Evolutionary conservation across 2,329 filamentous ascomycete genomes (phyloP).

Genomic region (Xylaria sp.): DNA sequence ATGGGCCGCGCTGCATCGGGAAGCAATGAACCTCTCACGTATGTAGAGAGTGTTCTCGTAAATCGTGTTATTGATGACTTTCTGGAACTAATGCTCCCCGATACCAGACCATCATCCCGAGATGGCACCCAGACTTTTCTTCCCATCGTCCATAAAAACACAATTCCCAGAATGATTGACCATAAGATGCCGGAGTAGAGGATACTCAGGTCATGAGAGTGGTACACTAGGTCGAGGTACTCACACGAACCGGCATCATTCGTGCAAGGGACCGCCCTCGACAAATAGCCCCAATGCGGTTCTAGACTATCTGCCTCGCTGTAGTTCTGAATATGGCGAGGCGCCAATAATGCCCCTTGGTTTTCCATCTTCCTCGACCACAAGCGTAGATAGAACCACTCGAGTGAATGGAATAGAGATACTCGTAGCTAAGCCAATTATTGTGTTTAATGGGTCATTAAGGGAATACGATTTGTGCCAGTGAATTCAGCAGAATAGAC

Average conservation of each 20-base stretch:
- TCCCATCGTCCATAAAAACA: constrained; percentile 57
- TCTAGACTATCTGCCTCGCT: constrained; percentile 53
- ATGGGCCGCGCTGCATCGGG: constrained; percentile 67
- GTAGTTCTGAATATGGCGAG: constrained; percentile 60
- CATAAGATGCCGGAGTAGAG: constrained; percentile 63
- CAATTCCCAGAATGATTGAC: constrained; percentile 57
- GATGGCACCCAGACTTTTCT: constrained; percentile 38
- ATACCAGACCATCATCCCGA: constrained; percentile 1
- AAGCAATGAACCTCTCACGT: constrained; percentile 65
- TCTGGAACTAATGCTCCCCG: constrained; percentile 35
- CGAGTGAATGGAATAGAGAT: not conserved
- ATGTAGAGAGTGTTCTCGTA: constrained; percentile 54
- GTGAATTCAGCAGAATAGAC: not conserved
- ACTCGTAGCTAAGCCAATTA: not conserved
- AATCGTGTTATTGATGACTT: constrained; percentile 45
- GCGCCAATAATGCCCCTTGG: constrained; percentile 36
- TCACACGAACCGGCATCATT: constrained; percentile 68
- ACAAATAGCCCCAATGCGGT: constrained; percentile 68
- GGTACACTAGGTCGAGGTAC: constrained; percentile 66
- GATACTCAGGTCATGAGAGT: constrained; percentile 61
- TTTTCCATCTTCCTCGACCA: constrained; percentile 39
- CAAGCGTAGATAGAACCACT: not conserved
- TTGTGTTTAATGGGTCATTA: not conserved
- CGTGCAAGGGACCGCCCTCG: constrained; percentile 65
- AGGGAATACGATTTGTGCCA: not conserved